Conservation (phyloP, 2,329 filamentous ascomycete species). For the Ophiostoma ips region DNA sequence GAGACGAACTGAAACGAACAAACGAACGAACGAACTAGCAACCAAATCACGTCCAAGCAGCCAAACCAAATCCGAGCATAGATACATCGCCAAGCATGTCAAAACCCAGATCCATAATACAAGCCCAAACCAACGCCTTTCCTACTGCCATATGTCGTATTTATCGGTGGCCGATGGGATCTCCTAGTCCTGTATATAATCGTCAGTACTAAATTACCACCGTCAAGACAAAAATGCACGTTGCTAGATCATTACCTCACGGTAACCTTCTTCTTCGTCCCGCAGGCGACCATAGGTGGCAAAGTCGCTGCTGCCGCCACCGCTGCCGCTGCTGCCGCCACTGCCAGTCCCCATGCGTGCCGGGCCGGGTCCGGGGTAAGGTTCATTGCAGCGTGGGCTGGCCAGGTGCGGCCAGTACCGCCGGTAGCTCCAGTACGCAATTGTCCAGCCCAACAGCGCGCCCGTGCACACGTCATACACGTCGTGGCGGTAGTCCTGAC, state of each 20-base stretch:
- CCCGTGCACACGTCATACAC: conserved; percentile 55
- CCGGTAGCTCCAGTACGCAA: conserved; percentile 54
- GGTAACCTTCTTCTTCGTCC: conserved; percentile 38
- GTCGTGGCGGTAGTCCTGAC: conserved; percentile 58
- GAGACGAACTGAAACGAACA: no score
- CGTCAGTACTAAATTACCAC: not conserved
- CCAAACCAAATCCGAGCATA: no score
- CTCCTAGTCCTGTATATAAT: not conserved
- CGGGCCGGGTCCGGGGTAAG: conserved; percentile 32
- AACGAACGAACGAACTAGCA: no score
- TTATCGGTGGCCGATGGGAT: no score
- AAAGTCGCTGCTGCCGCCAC: conserved; percentile 11
- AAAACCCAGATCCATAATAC: no score
- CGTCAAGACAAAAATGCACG: not conserved
- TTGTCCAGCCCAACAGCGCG: conserved; percentile 41
- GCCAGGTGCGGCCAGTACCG: conserved; percentile 46
- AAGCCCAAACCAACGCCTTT: no score
- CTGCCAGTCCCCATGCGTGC: not conserved
- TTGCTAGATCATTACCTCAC: conserved; percentile 22
- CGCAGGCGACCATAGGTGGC: conserved; percentile 28
- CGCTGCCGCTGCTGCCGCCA: conserved; percentile 7
- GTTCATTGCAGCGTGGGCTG: conserved; percentile 40
- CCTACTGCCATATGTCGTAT: no score
- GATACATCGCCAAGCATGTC: no score
- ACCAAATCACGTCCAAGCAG: no score